A percentile compares a stretch with the other conserved stretches of the same genome.
Conservation (phyloP, 257 asterid species). For the Nicotiana tabacum region DNA sequence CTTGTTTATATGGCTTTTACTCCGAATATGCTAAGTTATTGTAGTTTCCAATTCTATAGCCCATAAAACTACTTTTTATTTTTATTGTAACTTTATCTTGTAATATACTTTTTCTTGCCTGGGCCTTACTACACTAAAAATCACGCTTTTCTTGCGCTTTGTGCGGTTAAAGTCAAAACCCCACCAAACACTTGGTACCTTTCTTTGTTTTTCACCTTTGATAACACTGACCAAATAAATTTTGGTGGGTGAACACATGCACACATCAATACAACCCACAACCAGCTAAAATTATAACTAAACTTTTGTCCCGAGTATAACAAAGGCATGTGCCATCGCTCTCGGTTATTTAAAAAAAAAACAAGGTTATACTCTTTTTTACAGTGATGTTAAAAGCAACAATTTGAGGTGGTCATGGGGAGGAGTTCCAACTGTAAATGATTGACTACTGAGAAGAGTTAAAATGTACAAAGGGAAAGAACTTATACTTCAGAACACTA, state of each 20-base stretch:
- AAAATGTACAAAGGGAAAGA: too few species aligned
- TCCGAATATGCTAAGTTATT: not conserved
- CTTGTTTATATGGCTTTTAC: not conserved
- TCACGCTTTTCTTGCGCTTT: not conserved
- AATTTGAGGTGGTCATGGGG: too few species aligned
- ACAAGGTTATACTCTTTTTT: too few species aligned
- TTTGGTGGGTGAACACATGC: not conserved
- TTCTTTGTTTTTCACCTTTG: not conserved
- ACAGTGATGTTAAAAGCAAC: too few species aligned
- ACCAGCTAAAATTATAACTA: too few species aligned
- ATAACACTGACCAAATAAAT: not conserved
- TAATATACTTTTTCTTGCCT: not conserved
- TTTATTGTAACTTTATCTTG: too few species aligned
- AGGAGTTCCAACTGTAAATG: too few species aligned
- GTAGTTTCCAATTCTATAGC: not conserved
- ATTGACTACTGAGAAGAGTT: too few species aligned
- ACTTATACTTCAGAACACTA: too few species aligned
- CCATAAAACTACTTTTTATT: not conserved
- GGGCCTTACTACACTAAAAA: not conserved
- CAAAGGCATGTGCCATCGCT: too few species aligned
- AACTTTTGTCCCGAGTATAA: too few species aligned
- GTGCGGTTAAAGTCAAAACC: not conserved
- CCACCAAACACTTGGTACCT: not conserved
- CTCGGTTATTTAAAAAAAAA: too few species aligned
- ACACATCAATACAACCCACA: not conserved